Evolutionary conservation across 1,284 basidiomycete species (phyloP).

Genomic region (Laetiporus sulphureus): DNA sequence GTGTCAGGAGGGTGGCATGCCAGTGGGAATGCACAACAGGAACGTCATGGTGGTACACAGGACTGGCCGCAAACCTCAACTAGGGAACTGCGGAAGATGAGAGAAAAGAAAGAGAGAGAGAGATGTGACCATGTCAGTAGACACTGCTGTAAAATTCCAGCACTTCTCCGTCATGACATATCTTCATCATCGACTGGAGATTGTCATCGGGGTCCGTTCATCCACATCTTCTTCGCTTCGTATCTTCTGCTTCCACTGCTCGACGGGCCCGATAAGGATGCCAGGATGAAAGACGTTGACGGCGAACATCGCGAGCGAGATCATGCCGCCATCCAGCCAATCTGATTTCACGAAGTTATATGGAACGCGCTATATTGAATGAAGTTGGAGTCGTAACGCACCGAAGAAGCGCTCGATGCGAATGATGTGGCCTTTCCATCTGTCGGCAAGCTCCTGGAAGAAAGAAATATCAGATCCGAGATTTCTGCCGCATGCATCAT

Average conservation of each 20-base stretch:
- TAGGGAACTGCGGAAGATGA: too few species aligned
- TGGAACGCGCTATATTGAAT: background rate
- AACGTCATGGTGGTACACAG: too few species aligned
- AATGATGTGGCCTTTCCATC: conserved; percentile 49
- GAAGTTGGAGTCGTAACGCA: conserved; percentile 17
- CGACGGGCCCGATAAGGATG: conserved; percentile 11
- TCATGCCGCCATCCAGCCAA: conserved; percentile 55
- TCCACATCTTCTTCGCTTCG: too few species aligned
- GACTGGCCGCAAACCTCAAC: too few species aligned
- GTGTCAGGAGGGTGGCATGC: too few species aligned
- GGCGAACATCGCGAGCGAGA: conserved; percentile 47
- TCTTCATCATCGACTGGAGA: too few species aligned
- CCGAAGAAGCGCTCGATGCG: conserved; percentile 49
- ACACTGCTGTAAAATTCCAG: too few species aligned
- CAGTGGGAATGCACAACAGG: too few species aligned
- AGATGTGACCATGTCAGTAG: too few species aligned
- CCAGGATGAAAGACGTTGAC: conserved; percentile 54
- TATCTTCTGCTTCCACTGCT: conserved; percentile 9
- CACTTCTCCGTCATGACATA: too few species aligned
- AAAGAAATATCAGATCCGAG: background rate
- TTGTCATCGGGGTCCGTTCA: too few species aligned
- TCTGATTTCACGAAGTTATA: conserved; percentile 26
- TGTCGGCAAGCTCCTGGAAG: conserved; percentile 40
- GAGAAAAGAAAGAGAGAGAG: too few species aligned
- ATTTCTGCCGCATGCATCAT: background rate